Evolutionary conservation across 1,139 yeast species (phyloP).

Genomic region (Pneumocystis carinii): DNA sequence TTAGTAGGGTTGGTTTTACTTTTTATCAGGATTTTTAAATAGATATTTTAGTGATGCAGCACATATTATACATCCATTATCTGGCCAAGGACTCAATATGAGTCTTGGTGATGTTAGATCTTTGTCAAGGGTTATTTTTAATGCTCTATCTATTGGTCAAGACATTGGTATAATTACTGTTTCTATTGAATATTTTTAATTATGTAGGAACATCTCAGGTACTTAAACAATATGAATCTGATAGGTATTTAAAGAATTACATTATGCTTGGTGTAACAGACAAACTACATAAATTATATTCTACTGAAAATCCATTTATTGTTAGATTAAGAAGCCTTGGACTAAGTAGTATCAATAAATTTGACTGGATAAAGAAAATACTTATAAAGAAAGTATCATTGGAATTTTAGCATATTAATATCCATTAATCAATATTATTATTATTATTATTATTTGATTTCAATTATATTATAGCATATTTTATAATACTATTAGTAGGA

Average conservation of each 20-base stretch:
- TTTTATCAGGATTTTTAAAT: neutral
- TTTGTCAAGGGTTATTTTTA: conserved; percentile 53
- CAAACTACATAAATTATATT: conserved; percentile 74
- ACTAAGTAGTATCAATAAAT: conserved; percentile 46
- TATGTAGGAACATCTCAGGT: conserved; percentile 35
- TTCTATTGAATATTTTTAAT: neutral
- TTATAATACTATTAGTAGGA: neutral
- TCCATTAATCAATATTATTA: too few relatives aligned
- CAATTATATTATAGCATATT: neutral
- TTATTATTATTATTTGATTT: neutral
- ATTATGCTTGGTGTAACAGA: conserved; percentile 76
- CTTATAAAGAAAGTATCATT: neutral
- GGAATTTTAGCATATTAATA: neutral
- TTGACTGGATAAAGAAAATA: conserved; percentile 18
- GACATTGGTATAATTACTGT: conserved; percentile 47
- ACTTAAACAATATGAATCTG: conserved; percentile 72
- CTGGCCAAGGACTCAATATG: conserved; percentile 97
- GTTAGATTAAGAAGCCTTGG: conserved; percentile 68
- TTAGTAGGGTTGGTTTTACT: conserved; percentile 25
- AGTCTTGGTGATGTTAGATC: conserved; percentile 88
- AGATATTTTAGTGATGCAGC: conserved; percentile 77
- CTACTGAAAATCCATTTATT: conserved; percentile 57
- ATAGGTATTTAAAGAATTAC: conserved; percentile 68
- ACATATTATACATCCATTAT: conserved; percentile 91
- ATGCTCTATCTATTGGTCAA: conserved; percentile 58